Evolutionary conservation across 2,329 filamentous ascomycete genomes (phyloP), one percentile per base, ranked within the genome.

Genomic region (Xylaria sp.): DNA sequence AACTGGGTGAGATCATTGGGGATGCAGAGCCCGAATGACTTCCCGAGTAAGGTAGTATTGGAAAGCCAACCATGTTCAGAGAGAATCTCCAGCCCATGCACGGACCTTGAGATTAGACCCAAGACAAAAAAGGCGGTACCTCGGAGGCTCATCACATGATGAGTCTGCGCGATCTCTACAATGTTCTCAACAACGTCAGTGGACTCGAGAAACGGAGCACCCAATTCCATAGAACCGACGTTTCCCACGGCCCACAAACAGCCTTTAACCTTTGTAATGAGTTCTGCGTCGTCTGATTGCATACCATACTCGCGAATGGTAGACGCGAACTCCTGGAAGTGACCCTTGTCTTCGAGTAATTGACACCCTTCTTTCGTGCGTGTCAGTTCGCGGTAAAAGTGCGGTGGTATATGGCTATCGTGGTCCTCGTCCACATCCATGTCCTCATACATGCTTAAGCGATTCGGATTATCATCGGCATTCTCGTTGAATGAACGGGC

Each of bases 231-330:
- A 0, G 94, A 97, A 0, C 96, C 96, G 44, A 99, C 95, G 74
- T 99, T 99, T 28, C 96, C 96, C 0, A 99, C 94, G 0, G 96
- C 96, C 96, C 96, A 99, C 57, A 99, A 85, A 78, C 94, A 97
- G 7, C 94, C 96, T 80, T 99, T 99, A 72, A 98, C 93, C 78
- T 97, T 98, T 67, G 93, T 89, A 53, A 98, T 90, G 28, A 91
- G 87, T 79, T 99, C 96, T 0, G 87, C 79, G 75, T 99, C 96
- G 72, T 97, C 92, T 49, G 90, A 90, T 74, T 96, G 92, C 84
- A 94, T 91, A 42, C 91, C 92, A 74, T 94, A 91, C 71, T 98
- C 94, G 58, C 91, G 90, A 72, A 99, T 97, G 0, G 93, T 97
- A 54, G 89, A 86, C 0, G 90, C 92, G 76, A 99, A 99, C 76